Percentiles rank a stretch among this genome's conserved stretches.
These are phyloP conservation scores for Botryotinia narcissicola DNA, from an alignment of 2,329 filamentous ascomycete species.

Conservation along the genomic window DNA sequence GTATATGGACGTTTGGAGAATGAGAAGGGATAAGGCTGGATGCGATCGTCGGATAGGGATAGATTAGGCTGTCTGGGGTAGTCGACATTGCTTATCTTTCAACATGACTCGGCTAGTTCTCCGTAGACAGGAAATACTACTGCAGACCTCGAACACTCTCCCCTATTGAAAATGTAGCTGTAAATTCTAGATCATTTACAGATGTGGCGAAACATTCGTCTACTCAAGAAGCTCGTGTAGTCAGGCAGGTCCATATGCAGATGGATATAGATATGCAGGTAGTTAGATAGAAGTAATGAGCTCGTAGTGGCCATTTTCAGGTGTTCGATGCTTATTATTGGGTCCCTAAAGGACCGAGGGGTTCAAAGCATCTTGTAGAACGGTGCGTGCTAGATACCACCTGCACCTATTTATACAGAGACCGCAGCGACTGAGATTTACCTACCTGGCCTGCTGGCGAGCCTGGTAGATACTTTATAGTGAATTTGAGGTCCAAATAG, in stretches of 20 bases:
- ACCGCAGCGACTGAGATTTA: not conserved
- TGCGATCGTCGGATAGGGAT: conserved; percentile 3
- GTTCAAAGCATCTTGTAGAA: not conserved
- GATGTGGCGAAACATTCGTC: not conserved
- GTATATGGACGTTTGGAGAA: not conserved
- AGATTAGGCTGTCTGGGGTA: not conserved
- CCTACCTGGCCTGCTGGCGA: too few species aligned
- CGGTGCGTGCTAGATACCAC: not conserved
- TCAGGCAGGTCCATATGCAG: not conserved
- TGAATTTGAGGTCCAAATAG: not conserved
- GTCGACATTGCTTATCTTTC: not conserved
- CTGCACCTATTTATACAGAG: too few species aligned
- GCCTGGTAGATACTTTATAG: not conserved
- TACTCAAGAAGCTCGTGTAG: not conserved
- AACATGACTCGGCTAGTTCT: not conserved
- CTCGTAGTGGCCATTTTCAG: not conserved
- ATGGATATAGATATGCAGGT: too few species aligned
- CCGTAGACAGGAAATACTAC: not conserved
- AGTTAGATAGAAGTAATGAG: not conserved
- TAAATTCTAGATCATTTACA: too few species aligned
- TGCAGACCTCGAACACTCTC: not conserved
- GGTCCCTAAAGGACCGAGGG: not conserved
- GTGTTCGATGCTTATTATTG: not conserved
- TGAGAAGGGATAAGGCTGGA: not conserved
- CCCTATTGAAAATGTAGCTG: not conserved